These are phyloP conservation scores for Purshia tridentata DNA, from an alignment of 306 rosid genomes.

Conservation along the genomic window DNA sequence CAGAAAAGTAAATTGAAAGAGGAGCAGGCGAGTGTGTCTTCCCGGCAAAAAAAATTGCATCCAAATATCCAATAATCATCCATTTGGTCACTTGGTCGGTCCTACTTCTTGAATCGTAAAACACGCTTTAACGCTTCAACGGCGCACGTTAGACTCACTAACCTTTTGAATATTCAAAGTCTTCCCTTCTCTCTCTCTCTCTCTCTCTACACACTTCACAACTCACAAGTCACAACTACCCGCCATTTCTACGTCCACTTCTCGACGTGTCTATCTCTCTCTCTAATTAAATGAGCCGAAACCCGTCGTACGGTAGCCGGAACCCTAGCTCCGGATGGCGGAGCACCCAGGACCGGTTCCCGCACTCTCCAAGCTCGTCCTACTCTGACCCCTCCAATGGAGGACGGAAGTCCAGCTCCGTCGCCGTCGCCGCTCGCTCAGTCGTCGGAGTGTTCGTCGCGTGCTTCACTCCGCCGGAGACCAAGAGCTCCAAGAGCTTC, in stretches of 20 bases:
- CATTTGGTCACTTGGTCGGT: background rate
- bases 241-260: slow-evolving; percentile 27
- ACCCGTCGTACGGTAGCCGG: slow-evolving; percentile 25
- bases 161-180: slow-evolving; percentile 16
- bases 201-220: background rate
- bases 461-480: slow-evolving; percentile 81
- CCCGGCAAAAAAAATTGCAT: no score
- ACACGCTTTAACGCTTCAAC: background rate
- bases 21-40: no score
- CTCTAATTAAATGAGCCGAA: slow-evolving; percentile 25
- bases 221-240: slow-evolving; percentile 17
- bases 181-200: slow-evolving; percentile 5
- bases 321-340: slow-evolving; percentile 36
- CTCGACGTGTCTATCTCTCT: slow-evolving; percentile 2
- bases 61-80: background rate
- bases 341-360: slow-evolving; percentile 27
- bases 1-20: no score
- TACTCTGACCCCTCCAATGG: slow-evolving; percentile 36
- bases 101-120: no score
- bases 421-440: slow-evolving; percentile 54
- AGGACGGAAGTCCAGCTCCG: slow-evolving; percentile 29
- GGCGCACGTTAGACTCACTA: slow-evolving; percentile 16
- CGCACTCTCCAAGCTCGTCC: slow-evolving; percentile 37
- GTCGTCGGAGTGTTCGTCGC: slow-evolving; percentile 51
- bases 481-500: slow-evolving; percentile 36